Evolutionary conservation across 805 yeast genomes (phyloP).

Genomic region (Spathaspora arborariae): DNA sequence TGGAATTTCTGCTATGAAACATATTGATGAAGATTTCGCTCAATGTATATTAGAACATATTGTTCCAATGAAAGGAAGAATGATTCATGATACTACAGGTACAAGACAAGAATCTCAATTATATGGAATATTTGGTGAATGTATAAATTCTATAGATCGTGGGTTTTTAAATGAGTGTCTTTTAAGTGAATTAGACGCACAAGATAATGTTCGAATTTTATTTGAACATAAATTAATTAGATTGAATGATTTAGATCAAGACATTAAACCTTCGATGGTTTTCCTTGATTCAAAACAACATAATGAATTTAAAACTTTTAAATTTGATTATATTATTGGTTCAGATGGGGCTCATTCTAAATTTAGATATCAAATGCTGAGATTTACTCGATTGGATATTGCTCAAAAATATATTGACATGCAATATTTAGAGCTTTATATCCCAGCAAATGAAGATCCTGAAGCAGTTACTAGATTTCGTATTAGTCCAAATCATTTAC

Average conservation of each 20-base stretch:
- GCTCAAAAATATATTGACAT: slow-evolving; percentile 78
- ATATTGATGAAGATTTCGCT: slow-evolving; percentile 59
- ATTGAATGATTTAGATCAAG: slow-evolving; percentile 24
- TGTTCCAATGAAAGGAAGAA: slow-evolving; percentile 85
- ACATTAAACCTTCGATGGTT: slow-evolving; percentile 17
- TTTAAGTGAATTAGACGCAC: slow-evolving; percentile 54
- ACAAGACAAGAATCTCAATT: slow-evolving; percentile 55
- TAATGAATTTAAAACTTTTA: slow-evolving; percentile 16
- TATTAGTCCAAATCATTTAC: slow-evolving; percentile 72
- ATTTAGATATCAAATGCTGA: slow-evolving; percentile 66
- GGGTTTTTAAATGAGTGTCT: slow-evolving; percentile 60
- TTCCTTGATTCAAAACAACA: slow-evolving; percentile 17
- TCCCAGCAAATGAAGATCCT: slow-evolving; percentile 50
- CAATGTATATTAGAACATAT: slow-evolving; percentile 52
- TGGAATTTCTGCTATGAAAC: slow-evolving; percentile 68
- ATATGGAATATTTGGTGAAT: slow-evolving; percentile 80
- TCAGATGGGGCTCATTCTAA: slow-evolving; percentile 84
- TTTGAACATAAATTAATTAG: slow-evolving; percentile 57
- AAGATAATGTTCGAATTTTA: slow-evolving; percentile 35
- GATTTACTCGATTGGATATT: slow-evolving; percentile 62
- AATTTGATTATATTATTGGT: slow-evolving; percentile 66
- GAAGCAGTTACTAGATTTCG: slow-evolving; percentile 36
- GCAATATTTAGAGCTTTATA: slow-evolving; percentile 75
- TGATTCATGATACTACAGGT: slow-evolving; percentile 76
- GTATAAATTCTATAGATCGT: slow-evolving; percentile 83